These are phyloP conservation scores for Euphorbia corollata DNA, from an alignment of 441 rosid genomes.

Conservation along the genomic window DNA sequence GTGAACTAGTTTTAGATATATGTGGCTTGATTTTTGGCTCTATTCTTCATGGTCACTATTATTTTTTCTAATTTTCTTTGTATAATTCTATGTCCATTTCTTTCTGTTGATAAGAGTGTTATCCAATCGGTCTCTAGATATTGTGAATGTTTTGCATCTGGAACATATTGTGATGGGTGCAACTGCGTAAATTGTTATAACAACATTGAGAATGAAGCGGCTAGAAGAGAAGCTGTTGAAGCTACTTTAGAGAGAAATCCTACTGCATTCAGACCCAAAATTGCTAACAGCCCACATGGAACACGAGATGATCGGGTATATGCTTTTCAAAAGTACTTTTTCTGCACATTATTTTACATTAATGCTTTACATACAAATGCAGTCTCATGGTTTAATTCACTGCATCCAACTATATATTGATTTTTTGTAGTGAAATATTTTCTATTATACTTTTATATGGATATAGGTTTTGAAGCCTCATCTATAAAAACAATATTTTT, in stretches of 20 bases:
- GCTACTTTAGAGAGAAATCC: slow-evolving; percentile 83
- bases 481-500: background rate
- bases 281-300: slow-evolving; percentile 81
- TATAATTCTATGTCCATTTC: background rate
- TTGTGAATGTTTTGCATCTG: slow-evolving; percentile 95
- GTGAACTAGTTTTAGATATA: background rate
- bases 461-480: background rate
- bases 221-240: slow-evolving; percentile 69
- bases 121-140: slow-evolving; percentile 44
- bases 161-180: slow-evolving; percentile 88
- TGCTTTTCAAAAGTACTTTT: background rate
- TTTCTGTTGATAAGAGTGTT: slow-evolving; percentile 12
- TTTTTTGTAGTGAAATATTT: background rate
- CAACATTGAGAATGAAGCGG: slow-evolving; percentile 70
- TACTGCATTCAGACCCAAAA: slow-evolving; percentile 89
- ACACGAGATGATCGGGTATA: slow-evolving; percentile 49
- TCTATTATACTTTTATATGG: background rate
- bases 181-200: slow-evolving; percentile 83
- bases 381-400: background rate
- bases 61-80: slow-evolving; percentile 10
- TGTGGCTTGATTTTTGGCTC: background rate
- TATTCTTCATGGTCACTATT: background rate
- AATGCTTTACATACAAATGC: background rate
- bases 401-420: background rate
- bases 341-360: background rate